A percentile compares a stretch with the other conserved stretches of the same genome.
Evolutionary conservation across 31 red algal genomes (phyloP).

Genomic region (Bonnemaisonia californica): DNA sequence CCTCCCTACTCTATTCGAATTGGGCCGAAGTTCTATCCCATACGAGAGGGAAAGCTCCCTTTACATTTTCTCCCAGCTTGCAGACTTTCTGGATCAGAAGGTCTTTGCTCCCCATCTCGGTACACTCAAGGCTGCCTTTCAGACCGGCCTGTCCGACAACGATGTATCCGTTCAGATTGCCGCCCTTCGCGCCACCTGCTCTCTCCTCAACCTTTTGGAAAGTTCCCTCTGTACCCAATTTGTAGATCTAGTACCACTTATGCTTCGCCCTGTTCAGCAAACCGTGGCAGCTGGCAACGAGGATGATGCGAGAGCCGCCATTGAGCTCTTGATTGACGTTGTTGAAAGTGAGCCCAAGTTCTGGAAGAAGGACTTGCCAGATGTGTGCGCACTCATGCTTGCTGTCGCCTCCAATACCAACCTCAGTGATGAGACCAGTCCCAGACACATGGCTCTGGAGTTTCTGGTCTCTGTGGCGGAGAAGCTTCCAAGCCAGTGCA

Average conservation of each 20-base stretch:
- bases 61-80: constrained; percentile 89
- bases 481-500: constrained; percentile 83
- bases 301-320: constrained; percentile 70
- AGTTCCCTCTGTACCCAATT: constrained; percentile 76
- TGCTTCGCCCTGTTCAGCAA: constrained; percentile 67
- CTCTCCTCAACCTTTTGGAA: constrained; percentile 78
- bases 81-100: constrained; percentile 63
- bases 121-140: constrained; percentile 72
- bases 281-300: constrained; percentile 70
- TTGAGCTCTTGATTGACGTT: constrained; percentile 94
- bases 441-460: constrained; percentile 90
- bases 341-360: constrained; percentile 86
- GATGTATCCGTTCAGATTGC: constrained; percentile 69
- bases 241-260: constrained; percentile 84
- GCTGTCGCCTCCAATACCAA: constrained; percentile 58
- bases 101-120: constrained; percentile 78
- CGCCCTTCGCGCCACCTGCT: constrained; percentile 74
- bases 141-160: constrained; percentile 56
- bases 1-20: constrained; percentile 78
- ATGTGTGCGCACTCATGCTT: constrained; percentile 74
- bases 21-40: constrained; percentile 53
- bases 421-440: constrained; percentile 64
- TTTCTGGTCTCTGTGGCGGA: constrained; percentile 90
- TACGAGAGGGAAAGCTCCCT: constrained; percentile 84
- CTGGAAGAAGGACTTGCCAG: constrained; percentile 75